These are phyloP conservation scores for Camellia sinensis DNA, from an alignment of 148 eudicot genomes.

Conservation along the genomic window DNA sequence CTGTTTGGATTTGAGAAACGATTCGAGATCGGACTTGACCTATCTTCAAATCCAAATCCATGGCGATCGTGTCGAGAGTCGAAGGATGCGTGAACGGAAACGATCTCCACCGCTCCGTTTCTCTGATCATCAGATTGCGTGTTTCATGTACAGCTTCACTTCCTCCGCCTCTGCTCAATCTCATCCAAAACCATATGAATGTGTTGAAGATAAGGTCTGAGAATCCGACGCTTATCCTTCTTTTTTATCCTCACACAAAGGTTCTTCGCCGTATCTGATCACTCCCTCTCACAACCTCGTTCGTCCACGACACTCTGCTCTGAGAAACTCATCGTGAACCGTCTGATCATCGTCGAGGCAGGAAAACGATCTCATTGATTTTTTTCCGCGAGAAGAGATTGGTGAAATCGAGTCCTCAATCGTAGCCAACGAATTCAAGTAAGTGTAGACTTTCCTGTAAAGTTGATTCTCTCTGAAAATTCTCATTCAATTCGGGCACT, in stretches of 20 bases:
- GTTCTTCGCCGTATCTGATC: not conserved
- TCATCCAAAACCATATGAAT: constrained; percentile 62
- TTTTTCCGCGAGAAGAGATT: constrained; percentile 59
- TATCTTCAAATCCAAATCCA: constrained; percentile 66
- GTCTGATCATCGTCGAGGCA: constrained; percentile 54
- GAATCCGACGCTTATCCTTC: constrained; percentile 68
- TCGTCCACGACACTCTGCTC: constrained; percentile 52
- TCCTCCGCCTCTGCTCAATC: constrained; percentile 38
- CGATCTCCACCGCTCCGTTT: constrained; percentile 52
- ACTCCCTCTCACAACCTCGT: constrained; percentile 20
- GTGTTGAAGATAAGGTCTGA: constrained; percentile 70
- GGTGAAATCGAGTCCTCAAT: constrained; percentile 70
- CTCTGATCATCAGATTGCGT: not conserved
- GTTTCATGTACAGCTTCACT: constrained; percentile 40
- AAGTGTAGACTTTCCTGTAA: constrained; percentile 50
- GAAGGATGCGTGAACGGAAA: constrained; percentile 76
- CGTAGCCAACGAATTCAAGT: constrained; percentile 59
- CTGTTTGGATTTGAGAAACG: constrained; percentile 60
- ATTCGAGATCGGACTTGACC: constrained; percentile 63
- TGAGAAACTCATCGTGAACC: constrained; percentile 59
- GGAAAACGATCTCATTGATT: constrained; percentile 51
- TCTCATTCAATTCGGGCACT: constrained; percentile 60
- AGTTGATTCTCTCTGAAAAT: constrained; percentile 59
- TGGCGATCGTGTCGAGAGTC: constrained; percentile 62
- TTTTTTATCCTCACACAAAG: constrained; percentile 54